These are phyloP conservation scores for Tuber calosporum DNA, from an alignment of 495 filamentous ascomycete genomes.

Conservation along the genomic window DNA sequence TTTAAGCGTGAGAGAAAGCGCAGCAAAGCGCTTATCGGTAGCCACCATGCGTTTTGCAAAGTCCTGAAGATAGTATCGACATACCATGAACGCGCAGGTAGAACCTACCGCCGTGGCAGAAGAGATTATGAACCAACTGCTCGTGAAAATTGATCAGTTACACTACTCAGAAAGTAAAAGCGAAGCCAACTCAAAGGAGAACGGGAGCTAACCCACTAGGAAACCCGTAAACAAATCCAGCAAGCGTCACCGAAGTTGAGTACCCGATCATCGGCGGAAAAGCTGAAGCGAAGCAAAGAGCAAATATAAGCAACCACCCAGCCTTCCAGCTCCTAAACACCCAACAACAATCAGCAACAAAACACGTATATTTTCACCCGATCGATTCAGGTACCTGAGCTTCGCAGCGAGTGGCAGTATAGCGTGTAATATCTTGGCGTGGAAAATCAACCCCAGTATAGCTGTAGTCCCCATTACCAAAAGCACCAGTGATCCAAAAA, in stretches of 20 bases:
- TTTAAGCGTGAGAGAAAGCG: slow-evolving; percentile 58
- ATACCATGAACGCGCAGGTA: slow-evolving; percentile 68
- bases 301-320: slow-evolving; percentile 76
- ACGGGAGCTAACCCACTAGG: slow-evolving; percentile 53
- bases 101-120: slow-evolving; percentile 70
- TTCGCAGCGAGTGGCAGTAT: slow-evolving; percentile 35
- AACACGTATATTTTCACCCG: slow-evolving; percentile 1
- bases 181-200: slow-evolving; percentile 43
- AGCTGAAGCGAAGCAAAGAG: slow-evolving; percentile 64
- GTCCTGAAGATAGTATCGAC: slow-evolving; percentile 63
- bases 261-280: slow-evolving; percentile 93
- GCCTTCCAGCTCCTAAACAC: slow-evolving; percentile 39
- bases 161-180: slow-evolving; percentile 15
- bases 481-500: slow-evolving; percentile 30
- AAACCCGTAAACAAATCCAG: slow-evolving; percentile 91
- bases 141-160: slow-evolving; percentile 1
- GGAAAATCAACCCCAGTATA: slow-evolving; percentile 38
- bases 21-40: slow-evolving; percentile 69
- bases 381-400: slow-evolving; percentile 21
- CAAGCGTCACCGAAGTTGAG: slow-evolving; percentile 72
- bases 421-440: slow-evolving; percentile 37
- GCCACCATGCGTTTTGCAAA: slow-evolving; percentile 76
- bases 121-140: slow-evolving; percentile 69
- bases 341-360: neutral
- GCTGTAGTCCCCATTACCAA: slow-evolving; percentile 14